Percentiles rank a stretch among this genome's conserved stretches.
Conservation (phyloP, 768 basidiomycete species). For the Russula foetens region DNA sequence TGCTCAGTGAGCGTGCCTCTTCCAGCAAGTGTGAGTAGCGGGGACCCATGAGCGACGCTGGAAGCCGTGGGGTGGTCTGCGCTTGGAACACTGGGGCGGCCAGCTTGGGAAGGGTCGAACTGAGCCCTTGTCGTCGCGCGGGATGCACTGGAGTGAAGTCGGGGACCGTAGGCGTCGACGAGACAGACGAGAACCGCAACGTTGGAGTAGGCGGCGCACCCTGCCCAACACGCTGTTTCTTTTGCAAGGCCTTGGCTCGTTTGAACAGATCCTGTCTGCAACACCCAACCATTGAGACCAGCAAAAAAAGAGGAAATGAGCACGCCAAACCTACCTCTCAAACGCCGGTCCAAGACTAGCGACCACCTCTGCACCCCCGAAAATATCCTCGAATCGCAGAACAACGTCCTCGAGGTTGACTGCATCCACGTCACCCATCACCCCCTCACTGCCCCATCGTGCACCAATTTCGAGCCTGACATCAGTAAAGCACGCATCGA, state of each 20-base stretch:
- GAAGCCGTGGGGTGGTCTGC: slow-evolving; percentile 27
- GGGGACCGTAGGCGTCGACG: slow-evolving; percentile 35
- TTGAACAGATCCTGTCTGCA: slow-evolving; percentile 43
- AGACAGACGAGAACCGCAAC: slow-evolving; percentile 25
- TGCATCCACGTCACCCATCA: slow-evolving; percentile 43
- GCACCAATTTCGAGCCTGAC: slow-evolving; percentile 47
- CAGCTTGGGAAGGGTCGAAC: slow-evolving; percentile 15
- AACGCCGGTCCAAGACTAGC: slow-evolving; percentile 42
- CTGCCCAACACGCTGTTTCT: slow-evolving; percentile 49
- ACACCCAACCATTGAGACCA: neutral
- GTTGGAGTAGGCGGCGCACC: slow-evolving; percentile 49
- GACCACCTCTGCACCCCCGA: slow-evolving; percentile 39
- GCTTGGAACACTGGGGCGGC: slow-evolving; percentile 30
- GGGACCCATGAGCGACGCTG: slow-evolving; percentile 41
- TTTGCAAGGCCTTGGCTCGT: slow-evolving; percentile 47
- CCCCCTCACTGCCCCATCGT: slow-evolving; percentile 25
- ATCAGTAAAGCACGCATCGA: slow-evolving; percentile 75
- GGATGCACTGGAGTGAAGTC: slow-evolving; percentile 42
- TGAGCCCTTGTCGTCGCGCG: slow-evolving; percentile 18
- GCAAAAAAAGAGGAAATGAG: slow-evolving; percentile 2
- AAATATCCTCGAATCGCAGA: slow-evolving; percentile 42
- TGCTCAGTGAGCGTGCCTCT: slow-evolving; percentile 38
- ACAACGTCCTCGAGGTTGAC: slow-evolving; percentile 53
- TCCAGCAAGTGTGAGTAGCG: slow-evolving; percentile 51
- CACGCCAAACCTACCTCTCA: slow-evolving; percentile 39